Conservation (phyloP, 148 eudicot genomes). For the Heliosperma pusillum region DNA sequence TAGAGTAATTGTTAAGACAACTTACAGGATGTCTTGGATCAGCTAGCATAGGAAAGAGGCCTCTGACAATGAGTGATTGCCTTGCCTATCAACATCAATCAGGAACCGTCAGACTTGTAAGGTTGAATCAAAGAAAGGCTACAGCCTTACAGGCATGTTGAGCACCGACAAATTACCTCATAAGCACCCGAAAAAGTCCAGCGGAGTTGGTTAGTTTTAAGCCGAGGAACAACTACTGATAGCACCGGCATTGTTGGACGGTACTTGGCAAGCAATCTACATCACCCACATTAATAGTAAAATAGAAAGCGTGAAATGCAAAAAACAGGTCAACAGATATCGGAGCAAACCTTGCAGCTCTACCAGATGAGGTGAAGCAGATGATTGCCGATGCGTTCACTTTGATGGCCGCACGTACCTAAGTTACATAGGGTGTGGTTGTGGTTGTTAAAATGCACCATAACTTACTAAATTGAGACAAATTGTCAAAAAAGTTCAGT, state of each 20-base stretch:
- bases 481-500: neutral
- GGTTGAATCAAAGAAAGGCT: no score
- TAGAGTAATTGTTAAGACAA: neutral
- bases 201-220: constrained; percentile 73
- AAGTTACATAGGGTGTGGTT: neutral
- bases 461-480: neutral
- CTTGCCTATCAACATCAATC: constrained; percentile 56
- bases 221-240: constrained; percentile 83
- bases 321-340: neutral
- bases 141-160: no score
- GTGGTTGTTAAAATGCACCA: neutral
- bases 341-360: constrained; percentile 74
- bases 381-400: constrained; percentile 88
- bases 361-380: constrained; percentile 84
- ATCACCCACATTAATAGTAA: constrained; percentile 5
- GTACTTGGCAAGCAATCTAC: constrained; percentile 87
- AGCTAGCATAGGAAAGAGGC: constrained; percentile 90
- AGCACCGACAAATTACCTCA: constrained; percentile 46
- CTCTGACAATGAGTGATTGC: constrained; percentile 82
- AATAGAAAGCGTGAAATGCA: neutral
- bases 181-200: constrained; percentile 92
- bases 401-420: constrained; percentile 88
- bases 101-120: neutral
- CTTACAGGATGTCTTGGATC: constrained; percentile 96
- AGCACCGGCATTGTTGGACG: constrained; percentile 91